Evolutionary conservation across 1,139 yeast species (phyloP).

Genomic region (Arxiozyma bovina): DNA sequence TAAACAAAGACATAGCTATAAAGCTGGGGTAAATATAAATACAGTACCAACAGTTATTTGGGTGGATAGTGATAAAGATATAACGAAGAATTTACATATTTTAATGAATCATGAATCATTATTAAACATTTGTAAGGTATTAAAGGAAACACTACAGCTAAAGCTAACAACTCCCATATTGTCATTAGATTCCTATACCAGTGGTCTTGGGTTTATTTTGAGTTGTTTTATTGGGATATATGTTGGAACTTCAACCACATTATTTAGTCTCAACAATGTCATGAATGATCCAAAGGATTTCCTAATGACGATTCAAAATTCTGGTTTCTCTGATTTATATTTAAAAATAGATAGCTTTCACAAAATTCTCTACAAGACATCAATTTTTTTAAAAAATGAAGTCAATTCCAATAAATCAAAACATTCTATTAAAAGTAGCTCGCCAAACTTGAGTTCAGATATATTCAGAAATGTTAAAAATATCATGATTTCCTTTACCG

Average conservation of each 20-base stretch:
- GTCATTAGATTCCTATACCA: conserved; percentile 79
- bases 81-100: conserved; percentile 20
- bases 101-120: conserved; percentile 49
- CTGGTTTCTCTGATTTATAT: conserved; percentile 78
- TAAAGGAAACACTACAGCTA: conserved; percentile 87
- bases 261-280: conserved; percentile 71
- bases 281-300: conserved; percentile 69
- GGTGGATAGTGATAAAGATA: conserved; percentile 27
- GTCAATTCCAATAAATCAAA: conserved; percentile 8
- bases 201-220: conserved; percentile 83
- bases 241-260: conserved; percentile 75
- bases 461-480: conserved; percentile 62
- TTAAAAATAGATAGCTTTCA: conserved; percentile 79
- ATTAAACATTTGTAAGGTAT: conserved; percentile 73
- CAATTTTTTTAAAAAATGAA: conserved; percentile 17
- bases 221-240: conserved; percentile 75
- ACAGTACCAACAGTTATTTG: conserved; percentile 29
- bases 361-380: conserved; percentile 64
- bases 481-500: conserved; percentile 72
- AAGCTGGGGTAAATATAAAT: conserved; percentile 17
- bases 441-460: conserved; percentile 24
- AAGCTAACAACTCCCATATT: conserved; percentile 63
- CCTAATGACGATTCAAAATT: conserved; percentile 61
- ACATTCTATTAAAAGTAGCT: not conserved
- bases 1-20: conserved; percentile 15